Conservation (phyloP, 306 rosid species). For the Senna tora region DNA sequence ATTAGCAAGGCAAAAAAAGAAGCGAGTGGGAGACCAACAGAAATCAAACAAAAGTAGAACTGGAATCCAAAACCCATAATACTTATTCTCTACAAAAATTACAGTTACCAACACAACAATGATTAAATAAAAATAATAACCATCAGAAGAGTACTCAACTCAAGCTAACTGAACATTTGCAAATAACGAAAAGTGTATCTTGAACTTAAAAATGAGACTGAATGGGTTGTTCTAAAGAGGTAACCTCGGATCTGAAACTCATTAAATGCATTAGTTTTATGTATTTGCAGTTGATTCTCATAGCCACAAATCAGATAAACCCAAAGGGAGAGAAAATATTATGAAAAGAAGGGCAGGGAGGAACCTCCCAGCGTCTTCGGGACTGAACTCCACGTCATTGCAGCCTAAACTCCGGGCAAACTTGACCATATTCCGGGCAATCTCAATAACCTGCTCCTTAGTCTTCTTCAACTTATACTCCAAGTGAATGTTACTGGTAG, state of each 20-base stretch:
- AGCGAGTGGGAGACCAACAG: neutral
- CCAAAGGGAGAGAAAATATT: neutral
- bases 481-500: slow-evolving; percentile 91
- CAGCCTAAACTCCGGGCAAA: slow-evolving; percentile 90
- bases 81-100: slow-evolving; percentile 5
- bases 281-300: neutral
- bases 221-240: neutral
- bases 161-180: neutral
- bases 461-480: slow-evolving; percentile 78
- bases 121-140: neutral
- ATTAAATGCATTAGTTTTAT: neutral
- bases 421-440: slow-evolving; percentile 75
- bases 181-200: neutral
- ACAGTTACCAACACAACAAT: neutral
- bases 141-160: neutral
- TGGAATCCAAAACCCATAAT: neutral
- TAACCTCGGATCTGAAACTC: neutral
- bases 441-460: slow-evolving; percentile 65
- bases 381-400: slow-evolving; percentile 87
- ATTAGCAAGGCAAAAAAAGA: neutral
- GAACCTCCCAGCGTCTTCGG: slow-evolving; percentile 99
- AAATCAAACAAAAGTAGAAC: neutral
- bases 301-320: neutral
- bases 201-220: neutral
- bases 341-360: neutral